A percentile compares a stretch with the other conserved stretches of the same genome.
These are phyloP conservation scores for Saturnispora bothae DNA, from an alignment of 805 yeast species.

Conservation along the genomic window DNA sequence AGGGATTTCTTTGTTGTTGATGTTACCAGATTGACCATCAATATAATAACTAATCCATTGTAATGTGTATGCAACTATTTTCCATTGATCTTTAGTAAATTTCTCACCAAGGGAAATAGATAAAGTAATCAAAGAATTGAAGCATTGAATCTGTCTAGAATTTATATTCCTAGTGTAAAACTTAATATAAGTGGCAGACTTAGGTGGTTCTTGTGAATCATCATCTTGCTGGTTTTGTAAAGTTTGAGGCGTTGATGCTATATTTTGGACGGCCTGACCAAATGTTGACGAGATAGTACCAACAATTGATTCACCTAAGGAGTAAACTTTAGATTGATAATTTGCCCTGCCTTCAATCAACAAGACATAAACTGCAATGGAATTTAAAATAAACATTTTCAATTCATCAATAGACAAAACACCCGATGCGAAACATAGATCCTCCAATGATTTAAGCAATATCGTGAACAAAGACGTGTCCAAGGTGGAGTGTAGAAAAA, in stretches of 20 bases:
- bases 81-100: conserved; percentile 54
- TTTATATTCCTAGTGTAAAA: conserved; percentile 38
- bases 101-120: conserved; percentile 77
- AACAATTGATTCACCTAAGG: conserved; percentile 42
- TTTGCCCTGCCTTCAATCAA: conserved; percentile 28
- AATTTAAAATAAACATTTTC: conserved; percentile 46
- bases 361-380: conserved; percentile 37
- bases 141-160: conserved; percentile 61
- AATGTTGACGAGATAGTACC: conserved; percentile 39
- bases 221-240: background rate
- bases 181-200: conserved; percentile 7
- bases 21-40: conserved; percentile 44
- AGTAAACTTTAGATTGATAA: conserved; percentile 27
- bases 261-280: conserved; percentile 27
- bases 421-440: conserved; percentile 75
- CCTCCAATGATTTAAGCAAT: conserved; percentile 64
- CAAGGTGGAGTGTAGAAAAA: conserved; percentile 52
- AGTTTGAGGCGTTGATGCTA: conserved; percentile 10
- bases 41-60: conserved; percentile 71
- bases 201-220: background rate
- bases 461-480: conserved; percentile 63
- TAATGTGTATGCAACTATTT: conserved; percentile 44
- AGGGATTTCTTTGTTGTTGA: conserved; percentile 31
- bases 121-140: conserved; percentile 67
- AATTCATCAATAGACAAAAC: conserved; percentile 45